phyloP scores from a whole-genome alignment of 257 asterid genomes.

The Apocynum venetum region DNA sequence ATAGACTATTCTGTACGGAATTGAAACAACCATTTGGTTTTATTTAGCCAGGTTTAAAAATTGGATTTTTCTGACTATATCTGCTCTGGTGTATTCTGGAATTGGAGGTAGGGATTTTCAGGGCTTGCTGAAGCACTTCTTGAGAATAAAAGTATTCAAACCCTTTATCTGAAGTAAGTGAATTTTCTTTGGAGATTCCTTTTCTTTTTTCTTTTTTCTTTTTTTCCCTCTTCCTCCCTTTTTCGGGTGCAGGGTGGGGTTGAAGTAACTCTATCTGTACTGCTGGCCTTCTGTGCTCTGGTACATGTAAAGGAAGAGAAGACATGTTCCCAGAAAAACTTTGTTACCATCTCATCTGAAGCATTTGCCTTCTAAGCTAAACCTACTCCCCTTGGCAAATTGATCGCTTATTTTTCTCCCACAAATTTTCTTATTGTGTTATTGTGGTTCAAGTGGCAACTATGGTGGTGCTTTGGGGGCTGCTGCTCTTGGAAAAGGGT shows the following conservation, averaged over 20 bases:
- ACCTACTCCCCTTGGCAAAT: slow-evolving; percentile 14
- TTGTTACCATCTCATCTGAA: not conserved
- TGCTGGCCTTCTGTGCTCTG: no score
- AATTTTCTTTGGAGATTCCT: not conserved
- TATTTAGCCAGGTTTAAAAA: not conserved
- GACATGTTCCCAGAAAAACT: not conserved
- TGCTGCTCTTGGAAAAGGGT: slow-evolving; percentile 84
- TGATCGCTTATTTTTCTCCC: slow-evolving; percentile 12
- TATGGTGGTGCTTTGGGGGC: slow-evolving; percentile 98
- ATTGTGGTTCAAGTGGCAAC: slow-evolving; percentile 60
- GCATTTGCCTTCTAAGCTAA: not conserved
- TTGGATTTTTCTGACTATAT: slow-evolving; percentile 31
- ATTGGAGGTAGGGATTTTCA: slow-evolving; percentile 99
- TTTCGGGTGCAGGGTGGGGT: no score
- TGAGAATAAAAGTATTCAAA: slow-evolving; percentile 65
- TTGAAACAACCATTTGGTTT: slow-evolving; percentile 10
- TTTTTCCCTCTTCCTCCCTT: no score
- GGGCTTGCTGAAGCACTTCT: slow-evolving; percentile 93
- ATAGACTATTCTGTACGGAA: slow-evolving; percentile 88
- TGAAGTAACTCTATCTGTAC: no score
- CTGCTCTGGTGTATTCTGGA: slow-evolving; percentile 41
- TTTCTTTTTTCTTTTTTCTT: not conserved
- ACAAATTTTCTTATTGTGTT: slow-evolving; percentile 16
- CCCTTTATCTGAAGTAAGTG: slow-evolving; percentile 75
- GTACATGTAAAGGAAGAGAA: not conserved